A percentile compares a stretch with the other conserved stretches of the same genome.
These are phyloP conservation scores for Saccharomyces uvarum DNA, from an alignment of 1,139 yeast genomes.

Conservation along the genomic window DNA sequence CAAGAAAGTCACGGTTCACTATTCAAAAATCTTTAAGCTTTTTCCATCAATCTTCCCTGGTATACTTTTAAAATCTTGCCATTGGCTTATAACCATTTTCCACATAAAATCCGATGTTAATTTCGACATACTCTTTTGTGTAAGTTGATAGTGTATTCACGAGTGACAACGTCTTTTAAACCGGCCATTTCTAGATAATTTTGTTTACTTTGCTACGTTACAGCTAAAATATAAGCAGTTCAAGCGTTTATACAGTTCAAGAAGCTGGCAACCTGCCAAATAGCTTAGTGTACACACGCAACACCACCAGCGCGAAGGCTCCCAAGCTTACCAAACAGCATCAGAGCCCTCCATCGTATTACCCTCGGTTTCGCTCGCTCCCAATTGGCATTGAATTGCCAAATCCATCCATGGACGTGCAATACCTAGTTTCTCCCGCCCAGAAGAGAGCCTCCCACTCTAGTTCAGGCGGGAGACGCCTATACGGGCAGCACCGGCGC, in stretches of 20 bases:
- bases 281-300: background rate
- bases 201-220: background rate
- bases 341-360: background rate
- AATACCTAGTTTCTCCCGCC: background rate
- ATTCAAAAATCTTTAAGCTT: background rate
- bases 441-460: background rate
- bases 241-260: background rate
- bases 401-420: background rate
- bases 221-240: background rate
- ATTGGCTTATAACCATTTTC: background rate
- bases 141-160: conserved; percentile 99
- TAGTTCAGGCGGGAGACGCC: background rate
- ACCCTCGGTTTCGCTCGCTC: background rate
- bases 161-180: conserved; percentile 98
- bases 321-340: background rate
- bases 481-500: background rate
- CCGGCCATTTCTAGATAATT: conserved; percentile 59
- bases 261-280: background rate
- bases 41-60: background rate
- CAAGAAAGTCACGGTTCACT: background rate
- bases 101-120: background rate
- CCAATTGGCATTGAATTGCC: background rate
- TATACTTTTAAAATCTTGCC: background rate
- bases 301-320: background rate
- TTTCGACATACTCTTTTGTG: conserved; percentile 87